phyloP scores from a whole-genome alignment of 768 basidiomycete genomes.

The Suillus variegatus region DNA sequence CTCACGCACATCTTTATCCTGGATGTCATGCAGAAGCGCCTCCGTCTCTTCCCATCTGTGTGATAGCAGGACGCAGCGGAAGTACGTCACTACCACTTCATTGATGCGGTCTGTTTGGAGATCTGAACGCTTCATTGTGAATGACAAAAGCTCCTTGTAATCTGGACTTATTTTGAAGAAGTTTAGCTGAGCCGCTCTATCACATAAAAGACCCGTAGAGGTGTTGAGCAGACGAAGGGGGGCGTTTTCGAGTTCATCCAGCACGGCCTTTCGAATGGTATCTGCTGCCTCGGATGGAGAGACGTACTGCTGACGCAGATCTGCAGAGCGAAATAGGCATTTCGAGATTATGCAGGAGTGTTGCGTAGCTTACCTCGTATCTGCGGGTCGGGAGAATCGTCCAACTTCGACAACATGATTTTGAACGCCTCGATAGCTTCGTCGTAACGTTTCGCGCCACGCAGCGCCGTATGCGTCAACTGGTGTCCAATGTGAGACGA shows the following conservation, averaged over 20 bases:
- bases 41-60: not conserved
- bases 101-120: not conserved
- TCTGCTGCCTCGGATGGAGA: not conserved
- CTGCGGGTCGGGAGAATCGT: not conserved
- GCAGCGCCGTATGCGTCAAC: not conserved
- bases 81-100: not conserved
- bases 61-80: not conserved
- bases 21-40: not conserved
- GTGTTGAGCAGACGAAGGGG: not conserved
- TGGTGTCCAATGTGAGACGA: no score
- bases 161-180: not conserved
- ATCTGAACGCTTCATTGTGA: not conserved
- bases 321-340: not conserved
- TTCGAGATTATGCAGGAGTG: no score
- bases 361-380: not conserved
- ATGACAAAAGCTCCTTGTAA: not conserved
- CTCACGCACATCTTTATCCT: not conserved
- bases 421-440: not conserved
- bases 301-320: not conserved
- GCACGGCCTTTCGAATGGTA: not conserved
- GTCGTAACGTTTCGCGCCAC: not conserved
- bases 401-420: not conserved
- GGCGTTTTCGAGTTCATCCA: not conserved
- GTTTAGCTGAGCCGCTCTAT: not conserved
- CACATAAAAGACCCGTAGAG: not conserved